phyloP scores from a whole-genome alignment of 2,329 filamentous ascomycete genomes.

The Aureobasidium sp. region DNA sequence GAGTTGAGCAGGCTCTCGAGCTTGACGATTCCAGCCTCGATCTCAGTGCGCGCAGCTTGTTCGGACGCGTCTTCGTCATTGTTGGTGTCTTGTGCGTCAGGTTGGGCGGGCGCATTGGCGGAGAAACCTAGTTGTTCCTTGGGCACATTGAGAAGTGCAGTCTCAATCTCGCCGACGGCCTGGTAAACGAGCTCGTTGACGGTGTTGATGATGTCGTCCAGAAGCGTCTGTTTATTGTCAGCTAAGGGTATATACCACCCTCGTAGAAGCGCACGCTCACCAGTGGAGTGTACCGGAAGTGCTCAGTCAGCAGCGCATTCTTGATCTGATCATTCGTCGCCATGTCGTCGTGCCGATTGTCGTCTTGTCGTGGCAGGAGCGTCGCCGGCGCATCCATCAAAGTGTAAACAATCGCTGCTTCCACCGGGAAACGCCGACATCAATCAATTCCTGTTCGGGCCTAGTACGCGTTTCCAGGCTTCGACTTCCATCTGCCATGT shows the following conservation, averaged over 20 bases:
- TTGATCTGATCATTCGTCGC: constrained; percentile 39
- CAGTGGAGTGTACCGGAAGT: constrained; percentile 88
- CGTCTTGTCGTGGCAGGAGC: background rate
- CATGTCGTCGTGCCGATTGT: constrained; percentile 25
- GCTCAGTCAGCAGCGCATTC: constrained; percentile 75
- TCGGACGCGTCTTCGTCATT: constrained; percentile 30
- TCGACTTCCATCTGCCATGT: background rate
- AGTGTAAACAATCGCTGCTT: constrained; percentile 9
- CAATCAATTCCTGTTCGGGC: background rate
- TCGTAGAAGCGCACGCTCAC: constrained; percentile 45
- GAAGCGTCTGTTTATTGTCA: constrained; percentile 57
- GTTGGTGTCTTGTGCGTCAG: constrained; percentile 23
- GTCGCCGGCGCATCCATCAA: constrained; percentile 9
- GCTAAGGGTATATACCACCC: background rate
- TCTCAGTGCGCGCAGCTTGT: constrained; percentile 56
- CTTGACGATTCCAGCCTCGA: constrained; percentile 65
- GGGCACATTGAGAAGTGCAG: constrained; percentile 65
- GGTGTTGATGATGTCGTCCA: constrained; percentile 97
- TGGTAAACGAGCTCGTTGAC: constrained; percentile 90
- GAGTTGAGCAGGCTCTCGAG: constrained; percentile 44
- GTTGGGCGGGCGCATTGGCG: constrained; percentile 21
- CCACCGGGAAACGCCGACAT: background rate
- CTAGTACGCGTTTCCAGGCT: background rate
- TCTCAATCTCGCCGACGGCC: constrained; percentile 80
- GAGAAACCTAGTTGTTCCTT: constrained; percentile 74